Percentiles rank a stretch among this genome's conserved stretches.
Evolutionary conservation across 257 asterid genomes (phyloP).

Genomic region (Gynochthodes officinalis): DNA sequence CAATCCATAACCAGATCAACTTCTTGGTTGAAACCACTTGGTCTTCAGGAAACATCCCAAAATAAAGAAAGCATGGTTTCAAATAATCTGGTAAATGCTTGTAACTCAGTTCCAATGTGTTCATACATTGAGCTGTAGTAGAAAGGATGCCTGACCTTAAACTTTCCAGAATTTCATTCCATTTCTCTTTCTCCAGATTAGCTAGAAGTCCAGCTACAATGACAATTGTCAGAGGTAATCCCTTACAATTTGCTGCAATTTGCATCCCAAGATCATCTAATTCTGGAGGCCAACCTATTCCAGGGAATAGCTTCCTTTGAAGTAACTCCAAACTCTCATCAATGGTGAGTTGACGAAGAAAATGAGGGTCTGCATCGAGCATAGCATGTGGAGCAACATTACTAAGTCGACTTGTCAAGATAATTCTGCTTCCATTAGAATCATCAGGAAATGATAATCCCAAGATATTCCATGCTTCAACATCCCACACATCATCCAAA

Average conservation of each 20-base stretch:
- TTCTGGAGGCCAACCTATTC: neutral
- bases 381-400: neutral
- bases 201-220: neutral
- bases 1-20: too few species aligned
- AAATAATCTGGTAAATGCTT: too few species aligned
- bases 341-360: neutral
- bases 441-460: constrained; percentile 2
- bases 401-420: constrained; percentile 4
- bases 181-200: too few species aligned
- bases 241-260: too few species aligned
- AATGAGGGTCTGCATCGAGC: neutral
- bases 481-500: constrained; percentile 11
- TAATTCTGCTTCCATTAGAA: neutral
- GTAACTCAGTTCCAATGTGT: too few species aligned
- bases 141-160: too few species aligned
- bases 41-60: too few species aligned
- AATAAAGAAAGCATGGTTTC: too few species aligned
- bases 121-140: too few species aligned
- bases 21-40: too few species aligned
- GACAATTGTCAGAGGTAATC: too few species aligned
- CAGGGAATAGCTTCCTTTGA: neutral
- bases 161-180: neutral
- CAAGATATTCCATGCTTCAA: neutral
- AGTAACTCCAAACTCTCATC: constrained; percentile 2
- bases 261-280: neutral